Conservation (phyloP, 164 flowering plant genomes). For the Chloranthus sessilifolius region DNA sequence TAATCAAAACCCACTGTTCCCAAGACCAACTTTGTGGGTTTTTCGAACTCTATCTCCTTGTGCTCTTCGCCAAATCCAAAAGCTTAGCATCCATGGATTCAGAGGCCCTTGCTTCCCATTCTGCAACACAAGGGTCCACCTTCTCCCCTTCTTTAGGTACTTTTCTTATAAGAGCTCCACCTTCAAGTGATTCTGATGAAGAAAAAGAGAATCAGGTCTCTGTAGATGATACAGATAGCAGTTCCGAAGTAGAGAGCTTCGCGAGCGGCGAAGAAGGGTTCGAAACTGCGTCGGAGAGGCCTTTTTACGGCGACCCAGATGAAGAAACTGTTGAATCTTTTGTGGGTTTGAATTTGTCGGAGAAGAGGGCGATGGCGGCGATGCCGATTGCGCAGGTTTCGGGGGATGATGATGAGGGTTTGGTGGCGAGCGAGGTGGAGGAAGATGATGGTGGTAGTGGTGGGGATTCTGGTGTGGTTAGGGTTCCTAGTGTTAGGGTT, state of each 20-base stretch:
- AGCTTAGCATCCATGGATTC: slow-evolving; percentile 27
- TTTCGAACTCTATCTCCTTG: no score
- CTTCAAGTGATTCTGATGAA: slow-evolving; percentile 28
- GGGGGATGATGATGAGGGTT: slow-evolving; percentile 21
- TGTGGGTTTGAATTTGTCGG: not conserved
- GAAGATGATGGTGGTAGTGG: no score
- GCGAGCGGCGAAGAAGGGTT: slow-evolving; percentile 65
- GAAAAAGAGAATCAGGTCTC: slow-evolving; percentile 8
- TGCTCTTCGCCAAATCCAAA: slow-evolving; percentile 2
- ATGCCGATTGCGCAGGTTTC: slow-evolving; percentile 34
- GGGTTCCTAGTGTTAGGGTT: no score
- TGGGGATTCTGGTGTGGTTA: slow-evolving; percentile 9
- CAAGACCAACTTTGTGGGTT: no score
- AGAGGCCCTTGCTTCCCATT: slow-evolving; percentile 19
- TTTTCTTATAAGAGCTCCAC: slow-evolving; percentile 33
- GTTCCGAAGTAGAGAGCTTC: slow-evolving; percentile 30
- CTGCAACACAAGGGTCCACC: slow-evolving; percentile 11
- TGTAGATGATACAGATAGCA: slow-evolving; percentile 2
- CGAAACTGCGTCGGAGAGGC: slow-evolving; percentile 44
- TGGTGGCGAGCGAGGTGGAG: slow-evolving; percentile 20
- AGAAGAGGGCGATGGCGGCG: no score
- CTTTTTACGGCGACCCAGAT: slow-evolving; percentile 27
- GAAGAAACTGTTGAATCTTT: slow-evolving; percentile 17
- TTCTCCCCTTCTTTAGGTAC: slow-evolving; percentile 23
- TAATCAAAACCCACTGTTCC: no score